Evolutionary conservation across 1,284 basidiomycete genomes (phyloP).

Genomic region (Leccinum fuscescens): DNA sequence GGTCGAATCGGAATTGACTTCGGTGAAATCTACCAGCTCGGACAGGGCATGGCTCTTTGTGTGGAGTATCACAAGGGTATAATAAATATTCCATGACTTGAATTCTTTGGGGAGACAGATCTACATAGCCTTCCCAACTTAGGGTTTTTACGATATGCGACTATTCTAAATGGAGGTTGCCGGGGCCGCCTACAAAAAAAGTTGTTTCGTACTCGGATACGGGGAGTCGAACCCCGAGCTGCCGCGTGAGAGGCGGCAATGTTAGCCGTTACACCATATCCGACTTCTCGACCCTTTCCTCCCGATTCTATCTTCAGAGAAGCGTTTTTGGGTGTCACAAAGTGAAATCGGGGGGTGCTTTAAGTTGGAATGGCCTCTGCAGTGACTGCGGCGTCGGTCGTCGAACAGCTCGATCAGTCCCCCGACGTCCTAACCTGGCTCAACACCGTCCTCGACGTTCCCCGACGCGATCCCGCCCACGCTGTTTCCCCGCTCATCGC

Average conservation of each 20-base stretch:
- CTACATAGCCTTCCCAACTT: no score
- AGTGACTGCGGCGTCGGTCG: constrained; percentile 26
- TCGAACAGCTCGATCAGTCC: constrained; percentile 38
- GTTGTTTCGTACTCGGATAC: constrained; percentile 40
- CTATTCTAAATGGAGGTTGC: no score
- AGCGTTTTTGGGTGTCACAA: not conserved
- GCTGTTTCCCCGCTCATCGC: constrained; percentile 13
- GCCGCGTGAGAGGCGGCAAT: constrained; percentile 68
- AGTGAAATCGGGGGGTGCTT: not conserved
- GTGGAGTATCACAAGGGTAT: constrained; percentile 21
- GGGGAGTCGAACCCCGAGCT: constrained; percentile 63
- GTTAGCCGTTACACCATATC: constrained; percentile 75
- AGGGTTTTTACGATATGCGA: no score
- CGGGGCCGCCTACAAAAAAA: no score
- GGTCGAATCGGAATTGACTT: constrained; percentile 2
- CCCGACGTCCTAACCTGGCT: constrained; percentile 65
- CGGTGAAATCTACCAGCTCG: not conserved
- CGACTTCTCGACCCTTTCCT: constrained; percentile 20
- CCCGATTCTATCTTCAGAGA: not conserved
- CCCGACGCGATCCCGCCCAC: constrained; percentile 33
- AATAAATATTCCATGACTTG: not conserved
- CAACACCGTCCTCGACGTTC: constrained; percentile 51
- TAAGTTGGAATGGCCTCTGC: constrained; percentile 23
- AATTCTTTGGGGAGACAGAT: no score
- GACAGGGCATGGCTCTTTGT: constrained; percentile 5